Evolutionary conservation across 2,329 filamentous ascomycete genomes (phyloP).

Genomic region (Fusarium sp.): DNA sequence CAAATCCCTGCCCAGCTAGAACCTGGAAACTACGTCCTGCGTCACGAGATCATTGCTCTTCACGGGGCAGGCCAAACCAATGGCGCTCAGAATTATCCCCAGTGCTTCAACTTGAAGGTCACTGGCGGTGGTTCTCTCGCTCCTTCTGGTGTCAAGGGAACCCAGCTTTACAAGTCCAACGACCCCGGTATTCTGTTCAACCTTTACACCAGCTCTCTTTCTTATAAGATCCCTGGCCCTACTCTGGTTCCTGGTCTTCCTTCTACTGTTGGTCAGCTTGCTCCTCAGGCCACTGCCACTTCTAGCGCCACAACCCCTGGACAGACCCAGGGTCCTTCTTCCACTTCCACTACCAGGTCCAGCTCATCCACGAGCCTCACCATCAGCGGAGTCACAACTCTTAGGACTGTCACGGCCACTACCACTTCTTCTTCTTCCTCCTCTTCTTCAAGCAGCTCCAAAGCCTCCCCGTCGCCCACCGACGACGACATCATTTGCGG

Average conservation of each 20-base stretch:
- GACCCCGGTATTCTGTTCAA: slow-evolving; percentile 51
- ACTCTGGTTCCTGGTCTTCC: slow-evolving; percentile 39
- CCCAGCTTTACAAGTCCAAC: slow-evolving; percentile 44
- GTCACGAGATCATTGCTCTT: slow-evolving; percentile 66
- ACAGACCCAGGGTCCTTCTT: not conserved
- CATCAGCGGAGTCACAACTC: slow-evolving; percentile 9
- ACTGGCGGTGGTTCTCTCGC: slow-evolving; percentile 54
- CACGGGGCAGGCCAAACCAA: slow-evolving; percentile 56
- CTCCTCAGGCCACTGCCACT: slow-evolving; percentile 21
- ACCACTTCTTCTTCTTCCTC: not conserved
- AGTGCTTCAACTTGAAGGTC: slow-evolving; percentile 62
- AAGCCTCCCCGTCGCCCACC: not conserved
- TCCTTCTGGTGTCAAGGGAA: slow-evolving; percentile 47
- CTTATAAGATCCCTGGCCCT: slow-evolving; percentile 46
- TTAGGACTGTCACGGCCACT: slow-evolving; percentile 21
- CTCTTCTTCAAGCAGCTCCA: slow-evolving; percentile 1
- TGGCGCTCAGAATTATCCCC: slow-evolving; percentile 64
- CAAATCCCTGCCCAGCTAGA: slow-evolving; percentile 50
- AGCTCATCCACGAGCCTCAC: not conserved
- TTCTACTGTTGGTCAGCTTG: slow-evolving; percentile 26
- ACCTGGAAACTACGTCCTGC: slow-evolving; percentile 59
- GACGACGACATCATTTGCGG: slow-evolving; percentile 33
- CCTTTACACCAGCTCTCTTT: slow-evolving; percentile 44
- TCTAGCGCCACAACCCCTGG: slow-evolving; percentile 38
- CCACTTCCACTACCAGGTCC: not conserved